Evolutionary conservation across 129 eudicot genomes (phyloP).

Genomic region (Flaveria sonorensis): DNA sequence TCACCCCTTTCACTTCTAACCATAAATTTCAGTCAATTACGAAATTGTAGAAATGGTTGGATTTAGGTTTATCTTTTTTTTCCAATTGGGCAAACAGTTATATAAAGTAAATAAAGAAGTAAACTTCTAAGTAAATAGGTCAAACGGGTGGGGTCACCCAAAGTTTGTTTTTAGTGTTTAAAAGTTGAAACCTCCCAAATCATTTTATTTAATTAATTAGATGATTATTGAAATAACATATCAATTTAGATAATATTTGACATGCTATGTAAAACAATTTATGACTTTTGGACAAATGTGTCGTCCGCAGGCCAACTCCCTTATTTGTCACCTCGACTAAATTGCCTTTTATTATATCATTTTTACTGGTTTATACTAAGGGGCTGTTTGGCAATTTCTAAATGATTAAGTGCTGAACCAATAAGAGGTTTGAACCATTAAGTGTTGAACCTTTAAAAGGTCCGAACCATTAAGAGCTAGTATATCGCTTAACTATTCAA

Average conservation of each 20-base stretch:
- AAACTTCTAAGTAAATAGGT: background rate
- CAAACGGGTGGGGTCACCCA: background rate
- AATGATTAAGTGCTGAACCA: no score
- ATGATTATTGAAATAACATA: background rate
- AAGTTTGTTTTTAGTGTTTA: background rate
- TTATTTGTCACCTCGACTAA: background rate
- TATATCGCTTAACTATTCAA: no score
- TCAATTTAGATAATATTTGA: background rate
- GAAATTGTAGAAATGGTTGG: background rate
- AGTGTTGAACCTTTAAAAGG: no score
- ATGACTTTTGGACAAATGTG: background rate
- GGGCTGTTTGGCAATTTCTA: no score
- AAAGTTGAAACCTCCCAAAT: background rate
- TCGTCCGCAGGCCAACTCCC: background rate
- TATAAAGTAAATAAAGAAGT: no score
- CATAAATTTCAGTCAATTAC: background rate
- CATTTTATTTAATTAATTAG: background rate
- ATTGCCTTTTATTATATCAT: background rate
- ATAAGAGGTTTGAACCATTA: no score
- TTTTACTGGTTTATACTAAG: slow-evolving; percentile 7
- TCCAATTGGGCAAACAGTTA: no score
- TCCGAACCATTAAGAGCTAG: no score
- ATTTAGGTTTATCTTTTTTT: background rate
- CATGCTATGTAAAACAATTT: background rate
- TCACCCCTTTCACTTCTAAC: background rate